Evolutionary conservation across 164 flowering plant species (phyloP).

Genomic region (Stephania japonica): DNA sequence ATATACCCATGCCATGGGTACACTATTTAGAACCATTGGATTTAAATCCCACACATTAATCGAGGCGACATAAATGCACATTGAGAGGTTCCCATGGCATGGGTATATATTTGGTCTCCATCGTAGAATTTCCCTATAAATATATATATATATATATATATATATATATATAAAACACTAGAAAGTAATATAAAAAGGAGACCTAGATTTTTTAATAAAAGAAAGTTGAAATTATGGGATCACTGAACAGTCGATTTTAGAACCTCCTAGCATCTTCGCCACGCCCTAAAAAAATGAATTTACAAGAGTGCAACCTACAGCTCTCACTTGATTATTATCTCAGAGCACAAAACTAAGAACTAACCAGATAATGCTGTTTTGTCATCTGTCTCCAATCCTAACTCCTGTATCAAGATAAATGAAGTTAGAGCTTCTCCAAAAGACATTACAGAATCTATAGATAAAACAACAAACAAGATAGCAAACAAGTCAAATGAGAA

Average conservation of each 20-base stretch:
- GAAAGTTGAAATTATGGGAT: not conserved
- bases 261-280: not conserved
- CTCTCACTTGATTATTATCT: constrained; percentile 4
- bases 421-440: constrained; percentile 10
- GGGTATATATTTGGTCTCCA: no score
- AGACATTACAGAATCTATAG: not conserved
- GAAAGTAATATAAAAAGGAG: no score
- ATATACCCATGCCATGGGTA: no score
- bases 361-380: constrained; percentile 95
- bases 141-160: no score
- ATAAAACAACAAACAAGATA: constrained; percentile 6
- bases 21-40: no score
- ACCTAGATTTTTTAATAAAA: no score
- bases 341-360: constrained; percentile 18
- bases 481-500: not conserved
- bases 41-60: no score
- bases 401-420: constrained; percentile 56
- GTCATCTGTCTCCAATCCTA: constrained; percentile 97
- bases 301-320: not conserved
- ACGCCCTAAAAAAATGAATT: not conserved
- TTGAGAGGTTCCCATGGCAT: no score
- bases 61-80: no score
- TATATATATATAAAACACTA: no score
- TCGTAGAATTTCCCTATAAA: no score
- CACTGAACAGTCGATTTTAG: not conserved